Evolutionary conservation across 139 green algal species (phyloP).

Genomic region (Auxenochlorella protothecoides): DNA sequence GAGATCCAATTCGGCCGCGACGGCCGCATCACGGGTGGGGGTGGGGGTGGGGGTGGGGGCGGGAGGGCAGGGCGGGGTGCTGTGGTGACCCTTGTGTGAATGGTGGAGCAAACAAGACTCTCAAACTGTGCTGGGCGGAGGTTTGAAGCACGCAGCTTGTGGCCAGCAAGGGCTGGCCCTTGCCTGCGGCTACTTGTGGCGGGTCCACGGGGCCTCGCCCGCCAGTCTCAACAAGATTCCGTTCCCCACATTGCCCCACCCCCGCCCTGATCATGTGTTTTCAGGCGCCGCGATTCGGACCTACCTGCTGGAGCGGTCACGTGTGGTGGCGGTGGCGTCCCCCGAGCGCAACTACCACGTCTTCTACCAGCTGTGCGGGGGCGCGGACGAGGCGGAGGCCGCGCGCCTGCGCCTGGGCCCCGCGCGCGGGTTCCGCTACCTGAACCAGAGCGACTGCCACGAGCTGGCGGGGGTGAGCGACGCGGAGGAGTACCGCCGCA

Average conservation of each 20-base stretch:
- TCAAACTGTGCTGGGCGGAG: too few species aligned
- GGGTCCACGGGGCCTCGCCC: too few species aligned
- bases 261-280: neutral
- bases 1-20: constrained; percentile 94
- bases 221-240: too few species aligned
- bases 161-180: too few species aligned
- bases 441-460: constrained; percentile 81
- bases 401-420: constrained; percentile 46
- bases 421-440: constrained; percentile 70
- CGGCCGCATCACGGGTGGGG: constrained; percentile 56
- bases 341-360: constrained; percentile 97
- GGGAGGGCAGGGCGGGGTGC: too few species aligned
- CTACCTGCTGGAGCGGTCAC: constrained; percentile 94
- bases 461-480: constrained; percentile 75
- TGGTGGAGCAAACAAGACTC: too few species aligned
- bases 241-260: too few species aligned
- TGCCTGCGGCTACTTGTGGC: too few species aligned
- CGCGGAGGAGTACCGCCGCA: constrained; percentile 82
- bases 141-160: too few species aligned
- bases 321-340: constrained; percentile 84
- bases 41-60: neutral
- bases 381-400: constrained; percentile 61
- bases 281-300: constrained; percentile 80
- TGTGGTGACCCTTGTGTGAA: too few species aligned
- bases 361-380: constrained; percentile 98